These are phyloP conservation scores for Pythium apleroticum DNA, from an alignment of 352 stramenopile species.

Conservation along the genomic window DNA sequence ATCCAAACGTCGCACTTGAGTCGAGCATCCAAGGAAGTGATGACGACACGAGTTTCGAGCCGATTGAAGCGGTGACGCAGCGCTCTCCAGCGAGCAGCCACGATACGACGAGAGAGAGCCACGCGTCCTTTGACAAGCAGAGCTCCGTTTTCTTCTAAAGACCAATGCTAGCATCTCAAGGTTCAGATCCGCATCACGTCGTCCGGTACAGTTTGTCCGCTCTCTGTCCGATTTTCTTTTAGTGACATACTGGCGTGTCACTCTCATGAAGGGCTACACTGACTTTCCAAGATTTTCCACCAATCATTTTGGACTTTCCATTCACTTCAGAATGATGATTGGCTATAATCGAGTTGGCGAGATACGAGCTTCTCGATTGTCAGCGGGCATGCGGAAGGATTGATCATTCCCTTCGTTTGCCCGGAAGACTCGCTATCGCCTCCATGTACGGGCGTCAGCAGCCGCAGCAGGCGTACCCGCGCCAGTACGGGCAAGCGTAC, in stretches of 20 bases:
- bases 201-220: not conserved
- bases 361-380: conserved; percentile 3
- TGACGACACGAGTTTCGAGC: not conserved
- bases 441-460: conserved; percentile 29
- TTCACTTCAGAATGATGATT: conserved; percentile 6
- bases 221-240: too few relatives aligned
- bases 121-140: conserved; percentile 2
- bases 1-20: not conserved
- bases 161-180: not conserved
- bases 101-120: not conserved
- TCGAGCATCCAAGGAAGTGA: not conserved
- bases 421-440: not conserved
- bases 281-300: conserved; percentile 11
- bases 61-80: not conserved
- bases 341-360: not conserved
- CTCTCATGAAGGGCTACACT: conserved; percentile 17
- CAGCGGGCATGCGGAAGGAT: not conserved
- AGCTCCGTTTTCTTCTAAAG: conserved; percentile 22
- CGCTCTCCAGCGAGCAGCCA: not conserved
- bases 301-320: conserved; percentile 14
- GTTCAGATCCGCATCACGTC: not conserved
- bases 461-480: conserved; percentile 13
- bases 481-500: conserved; percentile 13
- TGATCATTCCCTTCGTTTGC: not conserved
- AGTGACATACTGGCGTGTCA: conserved; percentile 6